Evolutionary conservation across 2,329 filamentous ascomycete genomes (phyloP), one percentile per base, ranked within the genome.

Genomic region (Thielaviopsis populi): DNA sequence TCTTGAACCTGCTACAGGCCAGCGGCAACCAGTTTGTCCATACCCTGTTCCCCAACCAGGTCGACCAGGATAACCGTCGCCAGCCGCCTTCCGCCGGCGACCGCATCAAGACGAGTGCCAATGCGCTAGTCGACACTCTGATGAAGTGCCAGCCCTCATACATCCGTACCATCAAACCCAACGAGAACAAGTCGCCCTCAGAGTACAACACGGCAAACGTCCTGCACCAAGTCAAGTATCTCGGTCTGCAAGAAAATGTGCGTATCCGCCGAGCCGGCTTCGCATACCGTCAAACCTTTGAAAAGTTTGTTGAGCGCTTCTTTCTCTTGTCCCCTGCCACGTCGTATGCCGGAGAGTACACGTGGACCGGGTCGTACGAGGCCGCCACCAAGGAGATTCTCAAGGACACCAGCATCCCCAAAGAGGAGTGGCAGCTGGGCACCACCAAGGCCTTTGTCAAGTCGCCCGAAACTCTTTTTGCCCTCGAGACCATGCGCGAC

Each of bases 241-340:
- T 99, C 15, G 94, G 94, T 83, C 79, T 99, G n/a, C 92, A 97
- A 74, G 94, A 99, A 76, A 99, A 99, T 80, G 94, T 99, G 48
- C 88, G 94, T 56, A 99, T 99, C 74, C 87, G 94, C 69, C 85
- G 94, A 73, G 94, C 94, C 67, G 94, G 94, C 66, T 99, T 99
- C 70, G 94, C 94, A 1, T 97, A 96, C 71, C 89, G 94, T 73
- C 92, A 97, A 72, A 91, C 90, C 0, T 99, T 96, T 70, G 94
- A 97, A 71, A 97, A 96, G 72, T 99, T 99, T 72, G 91, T 96
- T 37, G 94, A 97, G 72, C 87, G 94, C 48, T 99, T 97, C 78
- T 97, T 96, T 75, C 80, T 97, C 11, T 78, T 99, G 46, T 97
- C 94, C 3, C 91, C 92, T 0, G 91, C 94, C 69, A 95, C 91